Evolutionary conservation across 179 eudicot species (phyloP).

Genomic region (Beta corolliflora): DNA sequence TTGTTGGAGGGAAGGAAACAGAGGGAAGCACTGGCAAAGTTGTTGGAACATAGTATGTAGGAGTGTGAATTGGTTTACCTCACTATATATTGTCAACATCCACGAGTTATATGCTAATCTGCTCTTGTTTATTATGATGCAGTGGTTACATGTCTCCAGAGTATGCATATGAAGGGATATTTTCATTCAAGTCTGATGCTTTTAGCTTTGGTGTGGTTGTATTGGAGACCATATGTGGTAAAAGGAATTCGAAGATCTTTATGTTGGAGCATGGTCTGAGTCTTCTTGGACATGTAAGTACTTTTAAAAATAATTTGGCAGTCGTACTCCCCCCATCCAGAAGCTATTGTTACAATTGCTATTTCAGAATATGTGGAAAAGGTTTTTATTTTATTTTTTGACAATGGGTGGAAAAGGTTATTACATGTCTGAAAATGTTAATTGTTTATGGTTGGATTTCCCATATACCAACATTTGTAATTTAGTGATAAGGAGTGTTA

Average conservation of each 20-base stretch:
- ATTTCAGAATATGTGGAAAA: no score
- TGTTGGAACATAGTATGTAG: slow-evolving; percentile 34
- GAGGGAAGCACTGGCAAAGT: slow-evolving; percentile 26
- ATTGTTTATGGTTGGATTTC: no score
- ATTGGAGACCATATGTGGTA: slow-evolving; percentile 33
- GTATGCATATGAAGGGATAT: slow-evolving; percentile 11
- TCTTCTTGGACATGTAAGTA: slow-evolving; percentile 31
- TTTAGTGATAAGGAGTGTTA: no score
- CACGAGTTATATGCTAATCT: no score
- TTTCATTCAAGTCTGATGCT: slow-evolving; percentile 36
- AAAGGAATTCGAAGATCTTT: slow-evolving; percentile 31
- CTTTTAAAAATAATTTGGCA: neutral
- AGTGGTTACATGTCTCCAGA: no score
- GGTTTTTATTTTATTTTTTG: no score
- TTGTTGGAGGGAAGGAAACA: slow-evolving; percentile 35
- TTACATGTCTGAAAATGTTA: no score
- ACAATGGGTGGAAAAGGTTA: no score
- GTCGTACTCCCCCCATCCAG: no score
- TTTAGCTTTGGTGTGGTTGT: slow-evolving; percentile 37
- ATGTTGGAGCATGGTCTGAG: slow-evolving; percentile 27
- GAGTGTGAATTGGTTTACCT: neutral
- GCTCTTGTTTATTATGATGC: neutral
- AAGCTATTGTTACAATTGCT: no score
- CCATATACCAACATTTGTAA: no score
- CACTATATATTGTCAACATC: neutral